Evolutionary conservation across 2,329 filamentous ascomycete species (phyloP).

Genomic region (Phyllosticta paracitricarpa): DNA sequence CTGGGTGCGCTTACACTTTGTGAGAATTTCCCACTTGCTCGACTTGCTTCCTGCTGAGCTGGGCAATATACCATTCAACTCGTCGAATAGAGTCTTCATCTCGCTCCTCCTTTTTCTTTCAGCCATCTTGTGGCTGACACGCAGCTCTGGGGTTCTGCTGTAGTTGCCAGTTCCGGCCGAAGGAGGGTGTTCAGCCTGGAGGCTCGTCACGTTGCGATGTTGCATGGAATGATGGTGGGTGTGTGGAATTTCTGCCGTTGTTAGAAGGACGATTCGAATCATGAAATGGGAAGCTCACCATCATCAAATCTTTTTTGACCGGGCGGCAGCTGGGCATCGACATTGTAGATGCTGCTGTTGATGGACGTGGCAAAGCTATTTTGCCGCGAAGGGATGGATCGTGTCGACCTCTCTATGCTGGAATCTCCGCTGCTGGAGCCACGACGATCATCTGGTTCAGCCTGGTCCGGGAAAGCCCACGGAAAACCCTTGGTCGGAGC

Average conservation of each 20-base stretch:
- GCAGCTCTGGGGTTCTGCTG: constrained; percentile 70
- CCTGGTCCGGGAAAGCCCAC: constrained; percentile 73
- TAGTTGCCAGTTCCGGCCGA: constrained; percentile 60
- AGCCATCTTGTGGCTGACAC: constrained; percentile 75
- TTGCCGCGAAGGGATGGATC: constrained; percentile 54
- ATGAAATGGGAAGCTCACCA: constrained; percentile 21
- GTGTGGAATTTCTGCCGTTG: constrained; percentile 29
- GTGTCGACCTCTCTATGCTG: constrained; percentile 41
- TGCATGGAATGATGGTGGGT: constrained; percentile 68
- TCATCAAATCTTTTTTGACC: constrained; percentile 67
- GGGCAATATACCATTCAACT: constrained; percentile 66
- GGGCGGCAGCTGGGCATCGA: constrained; percentile 59
- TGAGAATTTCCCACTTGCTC: constrained; percentile 82
- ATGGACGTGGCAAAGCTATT: constrained; percentile 70
- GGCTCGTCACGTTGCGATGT: constrained; percentile 58
- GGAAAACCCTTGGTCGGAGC: constrained; percentile 75
- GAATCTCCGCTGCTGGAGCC: constrained; percentile 40
- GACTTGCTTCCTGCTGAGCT: constrained; percentile 75
- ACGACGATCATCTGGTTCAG: constrained; percentile 44
- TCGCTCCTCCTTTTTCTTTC: constrained; percentile 76
- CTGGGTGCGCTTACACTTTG: constrained; percentile 53
- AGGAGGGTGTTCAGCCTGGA: constrained; percentile 51
- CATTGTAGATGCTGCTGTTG: constrained; percentile 69
- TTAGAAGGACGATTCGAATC: constrained; percentile 14
- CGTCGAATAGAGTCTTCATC: constrained; percentile 82